Conservation (phyloP, 1,284 basidiomycete species). For the Malassezia dermatis region DNA sequence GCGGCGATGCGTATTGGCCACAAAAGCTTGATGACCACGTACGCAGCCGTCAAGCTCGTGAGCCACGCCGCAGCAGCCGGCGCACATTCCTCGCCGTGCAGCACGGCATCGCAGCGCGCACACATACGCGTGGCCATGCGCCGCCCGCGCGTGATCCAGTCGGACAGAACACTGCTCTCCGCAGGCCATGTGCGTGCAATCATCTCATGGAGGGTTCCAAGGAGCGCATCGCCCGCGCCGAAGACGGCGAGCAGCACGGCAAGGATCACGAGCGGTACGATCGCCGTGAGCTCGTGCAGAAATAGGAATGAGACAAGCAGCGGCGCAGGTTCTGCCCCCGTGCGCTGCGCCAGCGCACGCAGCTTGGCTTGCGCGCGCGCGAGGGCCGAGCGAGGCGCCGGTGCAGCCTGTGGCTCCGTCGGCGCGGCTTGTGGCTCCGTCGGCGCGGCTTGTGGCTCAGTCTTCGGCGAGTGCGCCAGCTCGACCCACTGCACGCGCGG, state of each 20-base stretch:
- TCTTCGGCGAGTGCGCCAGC: not conserved
- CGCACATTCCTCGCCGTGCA: not conserved
- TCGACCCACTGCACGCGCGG: conserved; percentile 27
- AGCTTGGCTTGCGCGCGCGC: conserved; percentile 13
- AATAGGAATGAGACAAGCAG: conserved; percentile 68
- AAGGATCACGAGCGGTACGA: conserved; percentile 64
- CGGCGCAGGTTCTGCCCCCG: conserved; percentile 62
- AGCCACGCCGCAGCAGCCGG: conserved; percentile 53
- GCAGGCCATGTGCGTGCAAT: conserved; percentile 2
- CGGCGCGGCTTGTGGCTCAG: too few relatives aligned
- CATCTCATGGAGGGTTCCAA: conserved; percentile 48
- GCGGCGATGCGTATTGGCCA: conserved; percentile 64
- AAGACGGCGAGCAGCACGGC: conserved; percentile 63
- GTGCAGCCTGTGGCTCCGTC: too few relatives aligned
- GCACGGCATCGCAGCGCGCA: conserved; percentile 3
- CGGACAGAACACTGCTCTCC: not conserved
- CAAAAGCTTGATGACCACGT: conserved; percentile 66
- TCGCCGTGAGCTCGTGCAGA: conserved; percentile 75
- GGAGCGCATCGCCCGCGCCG: conserved; percentile 62
- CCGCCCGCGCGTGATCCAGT: conserved; percentile 10
- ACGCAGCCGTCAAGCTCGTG: conserved; percentile 59
- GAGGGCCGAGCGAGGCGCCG: not conserved
- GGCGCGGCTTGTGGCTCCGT: too few relatives aligned
- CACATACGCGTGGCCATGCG: conserved; percentile 13
- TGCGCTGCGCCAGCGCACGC: conserved; percentile 21